Conservation (phyloP, 345 rosid genomes). For the Gossypium thurberi region DNA sequence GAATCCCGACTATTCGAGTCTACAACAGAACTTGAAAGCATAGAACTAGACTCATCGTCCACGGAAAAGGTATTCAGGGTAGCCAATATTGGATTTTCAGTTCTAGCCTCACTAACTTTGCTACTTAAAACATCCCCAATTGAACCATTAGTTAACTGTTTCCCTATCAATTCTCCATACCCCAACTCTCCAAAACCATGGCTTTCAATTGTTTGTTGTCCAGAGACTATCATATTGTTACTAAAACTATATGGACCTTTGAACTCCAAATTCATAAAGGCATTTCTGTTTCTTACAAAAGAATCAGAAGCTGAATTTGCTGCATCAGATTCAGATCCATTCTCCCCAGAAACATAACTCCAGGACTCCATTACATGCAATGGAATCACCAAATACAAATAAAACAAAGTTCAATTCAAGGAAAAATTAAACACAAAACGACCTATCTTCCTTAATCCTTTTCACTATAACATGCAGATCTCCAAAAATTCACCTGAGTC, state of each 20-base stretch:
- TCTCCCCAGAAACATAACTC: conserved; percentile 39
- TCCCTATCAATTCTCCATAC: conserved; percentile 24
- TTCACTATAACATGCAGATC: not conserved
- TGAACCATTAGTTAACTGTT: conserved; percentile 22
- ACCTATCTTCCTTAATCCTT: not conserved
- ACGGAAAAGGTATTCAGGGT: conserved; percentile 19
- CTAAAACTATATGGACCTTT: conserved; percentile 24
- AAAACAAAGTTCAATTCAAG: conserved; percentile 15
- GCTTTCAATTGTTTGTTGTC: conserved; percentile 18
- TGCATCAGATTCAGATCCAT: conserved; percentile 24
- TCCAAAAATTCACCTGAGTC: not conserved
- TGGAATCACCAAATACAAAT: conserved; percentile 3
- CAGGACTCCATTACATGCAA: conserved; percentile 41
- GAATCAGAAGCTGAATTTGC: conserved; percentile 27
- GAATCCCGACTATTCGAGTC: conserved; percentile 36
- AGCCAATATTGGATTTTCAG: conserved; percentile 20
- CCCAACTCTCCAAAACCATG: conserved; percentile 29
- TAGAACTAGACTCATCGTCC: conserved; percentile 36
- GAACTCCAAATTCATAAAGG: conserved; percentile 28
- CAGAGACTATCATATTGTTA: conserved; percentile 22
- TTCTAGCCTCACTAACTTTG: conserved; percentile 21
- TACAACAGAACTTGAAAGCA: conserved; percentile 32
- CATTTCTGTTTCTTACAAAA: conserved; percentile 25
- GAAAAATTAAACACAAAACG: not conserved
- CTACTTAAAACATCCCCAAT: conserved; percentile 21